phyloP scores from a whole-genome alignment of 495 filamentous ascomycete species.

The Neurospora sp. region DNA sequence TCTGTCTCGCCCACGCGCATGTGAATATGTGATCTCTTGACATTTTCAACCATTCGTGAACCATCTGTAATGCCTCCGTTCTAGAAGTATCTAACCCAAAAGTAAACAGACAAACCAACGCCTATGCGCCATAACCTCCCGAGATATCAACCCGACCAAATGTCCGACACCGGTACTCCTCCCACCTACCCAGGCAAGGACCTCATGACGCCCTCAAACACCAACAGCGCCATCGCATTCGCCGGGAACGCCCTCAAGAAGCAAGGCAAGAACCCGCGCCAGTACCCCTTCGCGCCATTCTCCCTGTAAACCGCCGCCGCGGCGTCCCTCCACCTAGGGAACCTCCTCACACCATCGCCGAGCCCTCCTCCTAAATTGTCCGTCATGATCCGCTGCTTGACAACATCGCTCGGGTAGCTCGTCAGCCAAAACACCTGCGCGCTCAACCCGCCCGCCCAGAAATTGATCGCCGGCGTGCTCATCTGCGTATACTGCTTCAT shows the following conservation, averaged over 20 bases:
- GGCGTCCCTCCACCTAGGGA: constrained; percentile 70
- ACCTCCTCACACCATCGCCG: constrained; percentile 57
- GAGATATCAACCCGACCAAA: background rate
- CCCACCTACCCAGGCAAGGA: constrained; percentile 45
- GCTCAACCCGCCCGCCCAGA: constrained; percentile 90
- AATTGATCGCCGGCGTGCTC: constrained; percentile 75
- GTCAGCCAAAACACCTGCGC: constrained; percentile 92
- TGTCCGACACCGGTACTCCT: background rate
- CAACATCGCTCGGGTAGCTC: constrained; percentile 85
- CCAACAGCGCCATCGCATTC: constrained; percentile 87
- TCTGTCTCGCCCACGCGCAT: background rate
- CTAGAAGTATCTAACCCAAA: background rate
- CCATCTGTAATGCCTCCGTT: background rate
- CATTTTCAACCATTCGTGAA: background rate
- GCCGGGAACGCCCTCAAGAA: constrained; percentile 92
- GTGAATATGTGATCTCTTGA: background rate
- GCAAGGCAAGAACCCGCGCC: constrained; percentile 89
- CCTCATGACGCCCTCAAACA: constrained; percentile 89
- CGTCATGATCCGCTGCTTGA: constrained; percentile 98
- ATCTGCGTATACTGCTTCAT: constrained; percentile 58
- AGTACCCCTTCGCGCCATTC: constrained; percentile 68
- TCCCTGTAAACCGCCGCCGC: constrained; percentile 67
- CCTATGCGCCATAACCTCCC: background rate
- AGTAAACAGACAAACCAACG: background rate
- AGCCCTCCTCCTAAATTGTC: constrained; percentile 68